phyloP scores from a whole-genome alignment of 805 yeast species.

The Maudiozyma barnettii region DNA sequence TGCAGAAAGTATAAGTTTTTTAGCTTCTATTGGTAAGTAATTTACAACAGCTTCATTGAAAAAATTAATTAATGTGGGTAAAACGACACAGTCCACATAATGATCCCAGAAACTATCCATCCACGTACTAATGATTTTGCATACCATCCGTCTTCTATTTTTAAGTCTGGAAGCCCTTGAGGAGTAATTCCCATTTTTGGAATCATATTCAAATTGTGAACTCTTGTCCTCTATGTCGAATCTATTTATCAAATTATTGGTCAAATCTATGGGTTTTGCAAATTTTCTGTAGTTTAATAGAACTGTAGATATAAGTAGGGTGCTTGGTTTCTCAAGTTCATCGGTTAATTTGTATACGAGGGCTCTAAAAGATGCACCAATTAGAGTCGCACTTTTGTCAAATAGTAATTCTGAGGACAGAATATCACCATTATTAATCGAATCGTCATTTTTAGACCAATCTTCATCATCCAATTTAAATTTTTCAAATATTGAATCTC shows the following conservation, averaged over 20 bases:
- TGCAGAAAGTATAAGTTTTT: slow-evolving; percentile 50
- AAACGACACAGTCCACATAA: slow-evolving; percentile 44
- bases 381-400: slow-evolving; percentile 37
- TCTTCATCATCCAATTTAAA: slow-evolving; percentile 18
- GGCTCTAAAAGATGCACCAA: slow-evolving; percentile 67
- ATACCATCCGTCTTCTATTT: slow-evolving; percentile 57
- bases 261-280: slow-evolving; percentile 53
- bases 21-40: slow-evolving; percentile 55
- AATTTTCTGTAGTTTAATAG: slow-evolving; percentile 69
- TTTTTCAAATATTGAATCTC: slow-evolving; percentile 32
- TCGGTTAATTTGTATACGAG: slow-evolving; percentile 58
- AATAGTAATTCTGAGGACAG: slow-evolving; percentile 34
- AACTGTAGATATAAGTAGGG: slow-evolving; percentile 62
- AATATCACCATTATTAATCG: slow-evolving; percentile 17
- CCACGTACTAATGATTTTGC: slow-evolving; percentile 71
- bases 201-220: slow-evolving; percentile 26
- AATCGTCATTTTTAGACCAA: slow-evolving; percentile 7
- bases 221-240: slow-evolving; percentile 43
- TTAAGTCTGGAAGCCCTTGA: slow-evolving; percentile 39
- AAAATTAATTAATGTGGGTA: slow-evolving; percentile 67
- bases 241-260: slow-evolving; percentile 57
- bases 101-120: slow-evolving; percentile 83
- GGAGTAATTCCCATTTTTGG: slow-evolving; percentile 32
- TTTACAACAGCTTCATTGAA: slow-evolving; percentile 67
- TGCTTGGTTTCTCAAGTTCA: slow-evolving; percentile 52